Evolutionary conservation across 2,329 filamentous ascomycete genomes (phyloP).

Genomic region (Dendrostoma leiphaemia): DNA sequence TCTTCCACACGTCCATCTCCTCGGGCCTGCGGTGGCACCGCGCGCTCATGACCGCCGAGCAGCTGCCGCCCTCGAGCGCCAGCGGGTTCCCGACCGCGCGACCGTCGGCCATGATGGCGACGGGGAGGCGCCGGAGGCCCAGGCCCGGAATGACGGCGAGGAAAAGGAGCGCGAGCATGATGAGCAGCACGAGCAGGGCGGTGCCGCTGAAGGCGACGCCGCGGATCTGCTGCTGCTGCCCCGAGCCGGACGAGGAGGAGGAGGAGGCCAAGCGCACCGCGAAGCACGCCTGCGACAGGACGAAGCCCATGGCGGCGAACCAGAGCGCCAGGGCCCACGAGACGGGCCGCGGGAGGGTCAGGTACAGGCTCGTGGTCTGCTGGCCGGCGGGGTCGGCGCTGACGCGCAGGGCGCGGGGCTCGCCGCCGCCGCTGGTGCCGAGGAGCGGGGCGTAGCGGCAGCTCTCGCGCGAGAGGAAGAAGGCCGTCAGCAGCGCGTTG

Average conservation of each 20-base stretch:
- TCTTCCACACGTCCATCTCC: slow-evolving; percentile 33
- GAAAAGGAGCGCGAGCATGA: slow-evolving; percentile 35
- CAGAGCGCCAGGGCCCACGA: slow-evolving; percentile 44
- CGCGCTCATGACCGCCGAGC: slow-evolving; percentile 51
- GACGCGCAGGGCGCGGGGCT: slow-evolving; percentile 40
- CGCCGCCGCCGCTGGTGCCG: slow-evolving; percentile 18
- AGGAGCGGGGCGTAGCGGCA: slow-evolving; percentile 37
- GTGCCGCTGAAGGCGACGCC: slow-evolving; percentile 42
- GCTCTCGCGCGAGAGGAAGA: slow-evolving; percentile 50
- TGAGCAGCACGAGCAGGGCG: slow-evolving; percentile 41
- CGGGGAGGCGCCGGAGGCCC: slow-evolving; percentile 38
- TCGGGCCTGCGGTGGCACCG: slow-evolving; percentile 41
- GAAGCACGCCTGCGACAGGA: slow-evolving; percentile 45
- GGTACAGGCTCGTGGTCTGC: slow-evolving; percentile 46
- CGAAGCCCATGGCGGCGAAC: slow-evolving; percentile 43
- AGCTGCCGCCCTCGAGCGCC: slow-evolving; percentile 43
- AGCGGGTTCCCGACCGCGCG: slow-evolving; percentile 46
- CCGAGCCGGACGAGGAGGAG: slow-evolving; percentile 3
- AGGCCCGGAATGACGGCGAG: slow-evolving; percentile 34
- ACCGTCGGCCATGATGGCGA: slow-evolving; percentile 33
- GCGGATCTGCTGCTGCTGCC: slow-evolving; percentile 20
- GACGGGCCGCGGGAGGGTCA: slow-evolving; percentile 47
- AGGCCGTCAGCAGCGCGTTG: slow-evolving; percentile 46
- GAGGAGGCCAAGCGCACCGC: slow-evolving; percentile 23
- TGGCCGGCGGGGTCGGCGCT: slow-evolving; percentile 40